A percentile compares a stretch with the other conserved stretches of the same genome.
These are phyloP conservation scores for Trichoderma sp. DNA, from an alignment of 2,329 filamentous ascomycete genomes.

Conservation along the genomic window DNA sequence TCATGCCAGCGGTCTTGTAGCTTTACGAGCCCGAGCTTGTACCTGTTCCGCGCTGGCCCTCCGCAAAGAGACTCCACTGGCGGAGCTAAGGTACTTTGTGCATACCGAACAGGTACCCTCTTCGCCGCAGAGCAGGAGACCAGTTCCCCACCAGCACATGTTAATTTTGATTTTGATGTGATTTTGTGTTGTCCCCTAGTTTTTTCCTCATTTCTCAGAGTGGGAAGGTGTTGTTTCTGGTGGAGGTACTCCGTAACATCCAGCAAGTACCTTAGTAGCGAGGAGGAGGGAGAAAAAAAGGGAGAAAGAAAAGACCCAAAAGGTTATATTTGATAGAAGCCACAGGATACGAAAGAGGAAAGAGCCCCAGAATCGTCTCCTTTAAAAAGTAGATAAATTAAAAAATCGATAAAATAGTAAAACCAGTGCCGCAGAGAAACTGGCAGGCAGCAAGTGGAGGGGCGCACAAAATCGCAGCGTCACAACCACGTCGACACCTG, in stretches of 20 bases:
- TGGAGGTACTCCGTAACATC: not conserved
- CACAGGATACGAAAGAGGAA: not conserved
- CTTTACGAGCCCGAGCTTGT: conserved; percentile 1
- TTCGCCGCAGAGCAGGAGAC: not conserved
- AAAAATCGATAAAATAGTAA: not conserved
- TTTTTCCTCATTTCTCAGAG: not conserved
- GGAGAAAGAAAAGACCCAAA: not conserved
- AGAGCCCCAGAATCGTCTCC: not conserved
- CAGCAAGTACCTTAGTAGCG: not conserved
- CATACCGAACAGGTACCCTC: not conserved
- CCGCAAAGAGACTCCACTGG: conserved; percentile 1
- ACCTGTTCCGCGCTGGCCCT: not conserved
- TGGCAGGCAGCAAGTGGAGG: conserved; percentile 5
- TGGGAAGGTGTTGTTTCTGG: not conserved
- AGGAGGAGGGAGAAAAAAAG: not conserved
- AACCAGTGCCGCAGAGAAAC: not conserved
- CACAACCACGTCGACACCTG: conserved; percentile 23
- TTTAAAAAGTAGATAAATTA: not conserved
- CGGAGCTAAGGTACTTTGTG: conserved; percentile 5
- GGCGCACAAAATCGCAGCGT: conserved; percentile 19
- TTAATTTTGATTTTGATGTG: conserved; percentile 6
- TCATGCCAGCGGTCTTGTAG: not conserved
- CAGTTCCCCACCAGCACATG: conserved; percentile 21
- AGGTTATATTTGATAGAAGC: not conserved
- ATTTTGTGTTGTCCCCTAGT: not conserved